Base-by-base conservation (phyloP, 148 eudicot genomes). In the Camellia japonica region DNA sequence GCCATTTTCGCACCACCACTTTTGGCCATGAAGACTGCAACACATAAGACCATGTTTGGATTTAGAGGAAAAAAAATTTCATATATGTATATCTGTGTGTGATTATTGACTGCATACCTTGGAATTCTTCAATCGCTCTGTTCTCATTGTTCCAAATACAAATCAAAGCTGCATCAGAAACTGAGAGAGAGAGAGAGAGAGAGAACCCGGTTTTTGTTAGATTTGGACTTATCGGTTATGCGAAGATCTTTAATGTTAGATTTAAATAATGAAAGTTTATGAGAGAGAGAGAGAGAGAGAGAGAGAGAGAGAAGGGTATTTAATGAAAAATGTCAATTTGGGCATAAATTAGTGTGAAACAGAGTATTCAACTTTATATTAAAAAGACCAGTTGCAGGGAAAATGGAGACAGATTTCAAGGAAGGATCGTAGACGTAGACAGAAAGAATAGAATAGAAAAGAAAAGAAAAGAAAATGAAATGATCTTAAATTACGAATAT, bases 1-100 rank as follows among this genome's bases (percentile, higher is more conserved):
- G 73, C 95, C 91, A 88, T 87, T 88, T 91, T 71, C 79, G 88
- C 54, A 79, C 91, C 59, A 87, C 87, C 74, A 71, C 71, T 81
- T 88, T 91, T 3, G 95, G 86, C 95, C 95, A 91, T 2, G 90
- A 89, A 42, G 82, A 83, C 95, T 90, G 83, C 86, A 86, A 67
- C 55, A 41, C 23, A 30, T 30, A 30, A 30, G 30, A 30, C 30
- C 30, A 30, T 30, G 30, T 30, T 30, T 30, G 30, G 30, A 30
- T 30, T 30, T 30, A 30, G 30, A 30, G 30, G 0, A 30, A 30
- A 30, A 0, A 30, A 30, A 30, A 30, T 0, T 30, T 30, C 30
- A 0, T 30, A 61, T 60, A 76, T 15, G 23, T 49, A 1, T 6
- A 61, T 62, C 6, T 43, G 12, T 3, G 15, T 7, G 1, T 43